phyloP scores from a whole-genome alignment of 225 moss, liverwort and hornwort species.

The Neckera pumila region DNA sequence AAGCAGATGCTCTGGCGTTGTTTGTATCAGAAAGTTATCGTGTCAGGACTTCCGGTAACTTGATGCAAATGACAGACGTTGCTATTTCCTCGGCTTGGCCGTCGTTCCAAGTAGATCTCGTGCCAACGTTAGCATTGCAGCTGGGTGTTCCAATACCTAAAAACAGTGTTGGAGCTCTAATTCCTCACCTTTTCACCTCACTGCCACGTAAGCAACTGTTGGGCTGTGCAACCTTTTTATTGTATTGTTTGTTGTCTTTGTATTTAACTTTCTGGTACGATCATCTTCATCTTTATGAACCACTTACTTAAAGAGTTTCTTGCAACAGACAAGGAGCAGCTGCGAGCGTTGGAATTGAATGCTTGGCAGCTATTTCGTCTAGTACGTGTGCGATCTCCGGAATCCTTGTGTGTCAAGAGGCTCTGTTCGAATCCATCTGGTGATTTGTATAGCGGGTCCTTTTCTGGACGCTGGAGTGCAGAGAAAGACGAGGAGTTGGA shows the following conservation, averaged over 20 bases:
- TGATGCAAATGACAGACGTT: neutral
- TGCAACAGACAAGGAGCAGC: slow-evolving; percentile 50
- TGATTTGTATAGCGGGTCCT: neutral
- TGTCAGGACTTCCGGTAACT: neutral
- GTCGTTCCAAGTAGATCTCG: slow-evolving; percentile 61
- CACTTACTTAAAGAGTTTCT: neutral
- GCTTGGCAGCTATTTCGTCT: slow-evolving; percentile 65
- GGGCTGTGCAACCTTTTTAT: neutral
- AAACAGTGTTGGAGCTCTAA: slow-evolving; percentile 67
- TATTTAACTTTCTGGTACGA: neutral
- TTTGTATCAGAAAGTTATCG: slow-evolving; percentile 34
- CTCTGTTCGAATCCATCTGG: slow-evolving; percentile 7
- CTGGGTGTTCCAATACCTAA: slow-evolving; percentile 73
- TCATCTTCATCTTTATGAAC: neutral
- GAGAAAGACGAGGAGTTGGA: slow-evolving; percentile 19
- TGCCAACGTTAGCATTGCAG: slow-evolving; percentile 70
- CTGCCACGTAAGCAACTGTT: slow-evolving; percentile 38
- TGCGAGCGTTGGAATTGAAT: slow-evolving; percentile 67
- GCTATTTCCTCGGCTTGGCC: slow-evolving; percentile 20
- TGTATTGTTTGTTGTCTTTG: neutral
- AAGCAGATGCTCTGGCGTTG: slow-evolving; percentile 71
- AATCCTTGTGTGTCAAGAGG: slow-evolving; percentile 26
- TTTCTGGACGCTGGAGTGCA: neutral
- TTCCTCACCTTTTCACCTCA: slow-evolving; percentile 55
- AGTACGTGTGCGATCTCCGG: slow-evolving; percentile 48